These are phyloP conservation scores for Trebouxiophyceae sp. DNA, from an alignment of 163 green algal species.

Conservation along the genomic window DNA sequence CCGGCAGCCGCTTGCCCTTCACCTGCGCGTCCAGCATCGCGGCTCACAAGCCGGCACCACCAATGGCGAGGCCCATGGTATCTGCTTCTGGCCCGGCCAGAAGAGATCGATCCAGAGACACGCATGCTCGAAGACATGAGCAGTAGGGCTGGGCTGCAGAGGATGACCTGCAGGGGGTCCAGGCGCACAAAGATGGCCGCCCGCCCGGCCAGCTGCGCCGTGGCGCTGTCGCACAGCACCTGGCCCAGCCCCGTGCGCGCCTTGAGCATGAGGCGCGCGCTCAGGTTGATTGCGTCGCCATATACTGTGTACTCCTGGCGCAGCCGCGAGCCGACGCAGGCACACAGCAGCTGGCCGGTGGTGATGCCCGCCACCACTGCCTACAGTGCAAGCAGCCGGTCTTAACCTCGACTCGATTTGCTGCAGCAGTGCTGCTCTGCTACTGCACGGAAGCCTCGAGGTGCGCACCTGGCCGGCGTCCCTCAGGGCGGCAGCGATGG, in stretches of 20 bases:
- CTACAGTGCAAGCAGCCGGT: neutral
- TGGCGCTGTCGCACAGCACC: conserved; percentile 68
- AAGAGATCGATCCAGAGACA: too few relatives aligned
- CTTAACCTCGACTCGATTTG: neutral
- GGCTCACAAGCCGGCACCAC: conserved; percentile 5
- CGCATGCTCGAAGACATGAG: too few relatives aligned
- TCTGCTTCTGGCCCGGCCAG: too few relatives aligned
- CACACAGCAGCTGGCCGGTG: conserved; percentile 74
- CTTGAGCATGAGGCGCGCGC: conserved; percentile 68
- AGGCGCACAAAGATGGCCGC: too few relatives aligned
- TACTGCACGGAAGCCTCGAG: too few relatives aligned
- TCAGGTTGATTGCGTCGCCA: conserved; percentile 84
- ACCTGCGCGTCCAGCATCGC: conserved; percentile 5
- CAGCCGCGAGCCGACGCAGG: conserved; percentile 63
- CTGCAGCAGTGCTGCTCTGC: too few relatives aligned
- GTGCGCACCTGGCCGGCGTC: conserved; percentile 5
- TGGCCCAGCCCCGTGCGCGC: conserved; percentile 29
- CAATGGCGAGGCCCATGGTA: too few relatives aligned
- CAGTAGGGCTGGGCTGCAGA: too few relatives aligned
- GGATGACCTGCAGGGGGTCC: too few relatives aligned
- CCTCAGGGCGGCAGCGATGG: conserved; percentile 35
- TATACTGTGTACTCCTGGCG: conserved; percentile 83
- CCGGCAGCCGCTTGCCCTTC: conserved; percentile 40
- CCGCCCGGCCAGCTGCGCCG: conserved; percentile 42
- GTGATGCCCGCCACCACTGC: conserved; percentile 53